Evolutionary conservation across 805 yeast genomes (phyloP), one percentile per base, ranked within the genome.

Genomic region (Candida arabinofermentans): DNA sequence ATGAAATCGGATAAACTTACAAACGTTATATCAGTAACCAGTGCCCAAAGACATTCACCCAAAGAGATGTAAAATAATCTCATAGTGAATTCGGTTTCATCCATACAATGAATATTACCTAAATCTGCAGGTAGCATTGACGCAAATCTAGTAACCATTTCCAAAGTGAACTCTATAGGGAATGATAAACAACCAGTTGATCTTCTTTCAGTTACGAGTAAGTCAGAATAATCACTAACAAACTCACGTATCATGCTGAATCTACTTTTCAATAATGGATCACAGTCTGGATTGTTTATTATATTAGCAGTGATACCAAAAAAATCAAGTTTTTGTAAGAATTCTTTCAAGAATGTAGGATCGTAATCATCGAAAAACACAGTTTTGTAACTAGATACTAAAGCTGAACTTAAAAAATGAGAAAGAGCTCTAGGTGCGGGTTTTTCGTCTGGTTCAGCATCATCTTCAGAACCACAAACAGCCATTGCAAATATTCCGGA

Each of bases 401-500:
- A 37, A 5, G 48, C 34, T 4, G 53, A 46, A 10, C 52, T 39
- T 32, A 48, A 14, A 31, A 40, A 42, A n/a, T n/a, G n/a, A n/a
- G n/a, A n/a, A n/a, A n/a, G n/a, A n/a, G n/a, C 31, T 27, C 39
- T 36, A 10, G 32, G 32, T 4, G 27, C 13, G 8, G 17, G 29
- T 4, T 40, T 23, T 6, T 41, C 36, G 3, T 43, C 32, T 8
- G 41, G 30, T 3, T 34, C 27, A 18, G 43, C 36, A 23, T 43
- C 32, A 12, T 39, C 29, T 3, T 34, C 27, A 18, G 43, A 34
- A 23, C 48, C 51, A 17, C 41, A 42, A 13, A 44, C 23, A 2
- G 52, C 48, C 13, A 54, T 35, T 3, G 56, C 58, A 46, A 44
- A 49, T 10, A 49, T 24, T 1, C 58, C 58, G 8, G 44, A 40